Percentiles rank a stretch among this genome's conserved stretches.
phyloP scores from a whole-genome alignment of 2,329 filamentous ascomycete genomes.

The Nothophoma quercina region DNA sequence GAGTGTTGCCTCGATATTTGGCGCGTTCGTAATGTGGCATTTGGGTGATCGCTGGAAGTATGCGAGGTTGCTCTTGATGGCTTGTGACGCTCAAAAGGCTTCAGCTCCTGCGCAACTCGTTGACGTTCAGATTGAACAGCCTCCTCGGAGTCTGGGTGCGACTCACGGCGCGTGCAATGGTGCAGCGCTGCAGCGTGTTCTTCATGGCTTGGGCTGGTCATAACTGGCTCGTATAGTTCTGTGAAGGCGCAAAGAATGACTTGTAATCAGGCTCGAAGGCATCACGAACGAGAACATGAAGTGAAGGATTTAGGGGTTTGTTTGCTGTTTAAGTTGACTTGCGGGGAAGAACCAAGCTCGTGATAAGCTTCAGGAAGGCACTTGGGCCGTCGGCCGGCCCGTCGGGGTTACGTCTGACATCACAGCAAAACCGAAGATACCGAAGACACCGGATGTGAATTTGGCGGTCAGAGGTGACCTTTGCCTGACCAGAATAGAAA shows the following conservation, averaged over 20 bases:
- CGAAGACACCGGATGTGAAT: no score
- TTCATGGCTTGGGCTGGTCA: constrained; percentile 11
- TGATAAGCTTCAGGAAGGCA: neutral
- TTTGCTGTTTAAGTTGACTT: neutral
- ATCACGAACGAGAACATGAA: neutral
- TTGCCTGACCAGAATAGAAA: no score
- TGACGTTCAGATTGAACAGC: constrained; percentile 26
- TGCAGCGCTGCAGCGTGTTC: constrained; percentile 24
- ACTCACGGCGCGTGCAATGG: constrained; percentile 8
- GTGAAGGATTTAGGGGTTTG: neutral
- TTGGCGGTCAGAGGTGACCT: neutral
- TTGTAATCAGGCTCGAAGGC: neutral
- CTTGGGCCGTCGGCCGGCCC: constrained; percentile 16
- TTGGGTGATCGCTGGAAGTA: neutral
- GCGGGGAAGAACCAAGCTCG: neutral
- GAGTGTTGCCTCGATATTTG: constrained; percentile 5
- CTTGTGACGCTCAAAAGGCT: constrained; percentile 3
- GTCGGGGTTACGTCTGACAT: constrained; percentile 7
- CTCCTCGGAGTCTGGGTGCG: constrained; percentile 31
- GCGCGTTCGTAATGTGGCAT: constrained; percentile 12
- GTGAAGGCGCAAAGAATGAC: neutral
- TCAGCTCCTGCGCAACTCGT: constrained; percentile 27
- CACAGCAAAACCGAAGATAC: no score
- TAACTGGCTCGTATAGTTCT: neutral
- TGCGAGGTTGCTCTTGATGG: neutral